Evolutionary conservation across 805 yeast genomes (phyloP).

Genomic region (Saccharomyces eubayanus): DNA sequence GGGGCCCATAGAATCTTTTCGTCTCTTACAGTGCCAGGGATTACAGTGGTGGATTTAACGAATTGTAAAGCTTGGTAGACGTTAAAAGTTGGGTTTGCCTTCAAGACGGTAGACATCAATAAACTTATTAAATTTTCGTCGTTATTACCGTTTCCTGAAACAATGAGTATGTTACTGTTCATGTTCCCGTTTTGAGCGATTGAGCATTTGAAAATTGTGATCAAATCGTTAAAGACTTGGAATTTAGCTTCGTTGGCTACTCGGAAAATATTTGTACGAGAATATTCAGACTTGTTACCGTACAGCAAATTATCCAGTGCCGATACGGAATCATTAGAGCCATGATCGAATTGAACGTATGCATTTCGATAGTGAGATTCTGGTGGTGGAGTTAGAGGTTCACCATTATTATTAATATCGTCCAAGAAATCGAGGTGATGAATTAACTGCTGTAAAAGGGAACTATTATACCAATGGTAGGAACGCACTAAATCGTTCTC

Average conservation of each 20-base stretch:
- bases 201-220: slow-evolving; percentile 19
- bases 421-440: not conserved
- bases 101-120: slow-evolving; percentile 21
- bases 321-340: slow-evolving; percentile 8
- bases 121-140: slow-evolving; percentile 23
- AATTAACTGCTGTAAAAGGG: slow-evolving; percentile 1
- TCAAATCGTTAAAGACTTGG: slow-evolving; percentile 23
- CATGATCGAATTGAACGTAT: not conserved
- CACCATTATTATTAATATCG: not conserved
- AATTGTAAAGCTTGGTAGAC: slow-evolving; percentile 25
- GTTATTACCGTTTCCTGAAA: slow-evolving; percentile 22
- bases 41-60: slow-evolving; percentile 20
- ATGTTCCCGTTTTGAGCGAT: not conserved
- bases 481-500: not conserved
- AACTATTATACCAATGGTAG: slow-evolving; percentile 8
- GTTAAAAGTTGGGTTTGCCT: slow-evolving; percentile 16
- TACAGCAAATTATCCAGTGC: slow-evolving; percentile 8
- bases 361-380: slow-evolving; percentile 1
- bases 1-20: slow-evolving; percentile 21
- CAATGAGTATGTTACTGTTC: slow-evolving; percentile 15
- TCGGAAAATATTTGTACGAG: slow-evolving; percentile 8
- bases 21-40: slow-evolving; percentile 7
- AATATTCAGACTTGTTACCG: slow-evolving; percentile 8
- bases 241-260: slow-evolving; percentile 16
- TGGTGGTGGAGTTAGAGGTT: slow-evolving; percentile 2